A percentile compares a stretch with the other conserved stretches of the same genome.
Conservation (phyloP, 2,329 filamentous ascomycete species). For the Pseudogymnoascus sp. region DNA sequence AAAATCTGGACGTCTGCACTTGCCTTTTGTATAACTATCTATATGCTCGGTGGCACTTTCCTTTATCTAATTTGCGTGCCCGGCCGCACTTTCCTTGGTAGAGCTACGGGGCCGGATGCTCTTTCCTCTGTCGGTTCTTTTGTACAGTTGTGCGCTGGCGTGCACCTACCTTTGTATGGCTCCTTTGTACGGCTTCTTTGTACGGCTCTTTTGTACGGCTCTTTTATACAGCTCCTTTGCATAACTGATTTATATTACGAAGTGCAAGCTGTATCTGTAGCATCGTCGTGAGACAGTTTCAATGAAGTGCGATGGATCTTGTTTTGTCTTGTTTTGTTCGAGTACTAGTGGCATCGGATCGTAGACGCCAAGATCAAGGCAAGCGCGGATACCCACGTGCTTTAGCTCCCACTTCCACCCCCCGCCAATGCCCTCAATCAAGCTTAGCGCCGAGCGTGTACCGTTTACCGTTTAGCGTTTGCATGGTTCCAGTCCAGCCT, state of each 20-base stretch:
- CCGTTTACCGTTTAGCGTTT: constrained; percentile 6
- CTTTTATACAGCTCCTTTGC: not conserved
- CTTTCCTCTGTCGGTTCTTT: not conserved
- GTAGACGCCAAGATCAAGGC: not conserved
- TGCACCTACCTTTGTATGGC: not conserved
- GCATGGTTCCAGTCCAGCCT: constrained; percentile 1
- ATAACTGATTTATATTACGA: not conserved
- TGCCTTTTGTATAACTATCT: not conserved
- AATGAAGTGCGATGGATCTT: not conserved
- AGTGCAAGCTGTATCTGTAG: not conserved
- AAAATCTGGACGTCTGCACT: not conserved
- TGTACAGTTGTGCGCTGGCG: not conserved
- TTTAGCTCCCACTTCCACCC: not conserved
- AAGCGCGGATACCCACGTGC: constrained; percentile 5
- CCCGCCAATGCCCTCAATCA: not conserved
- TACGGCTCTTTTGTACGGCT: not conserved
- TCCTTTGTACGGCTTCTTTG: not conserved
- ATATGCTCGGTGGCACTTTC: not conserved
- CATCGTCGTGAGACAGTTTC: not conserved
- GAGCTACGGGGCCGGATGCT: not conserved
- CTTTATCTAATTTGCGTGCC: not conserved
- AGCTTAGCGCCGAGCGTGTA: not conserved
- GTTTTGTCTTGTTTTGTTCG: not conserved
- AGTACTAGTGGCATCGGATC: not conserved
- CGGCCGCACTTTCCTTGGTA: not conserved